Conservation (phyloP, 2,329 filamentous ascomycete genomes). For the Blumeria hordei region DNA sequence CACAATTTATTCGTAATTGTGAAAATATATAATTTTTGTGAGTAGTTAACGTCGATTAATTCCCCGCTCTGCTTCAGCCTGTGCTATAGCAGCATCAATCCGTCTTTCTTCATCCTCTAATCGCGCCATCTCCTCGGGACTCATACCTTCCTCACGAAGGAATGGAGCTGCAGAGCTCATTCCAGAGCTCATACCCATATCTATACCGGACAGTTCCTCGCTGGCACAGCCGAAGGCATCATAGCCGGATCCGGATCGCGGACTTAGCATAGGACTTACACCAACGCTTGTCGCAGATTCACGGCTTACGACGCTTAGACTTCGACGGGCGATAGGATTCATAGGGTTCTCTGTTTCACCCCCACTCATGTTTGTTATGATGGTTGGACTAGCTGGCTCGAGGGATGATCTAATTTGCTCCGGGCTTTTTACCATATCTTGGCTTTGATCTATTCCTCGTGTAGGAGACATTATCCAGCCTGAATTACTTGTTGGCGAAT, state of each 20-base stretch:
- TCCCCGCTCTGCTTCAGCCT: conserved; percentile 6
- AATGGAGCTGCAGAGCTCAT: not conserved
- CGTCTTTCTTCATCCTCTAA: conserved; percentile 14
- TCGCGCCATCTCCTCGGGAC: conserved; percentile 9
- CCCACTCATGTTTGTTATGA: not conserved
- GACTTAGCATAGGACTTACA: not conserved
- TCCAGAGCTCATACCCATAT: not conserved
- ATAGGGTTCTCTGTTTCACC: not conserved
- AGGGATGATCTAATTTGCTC: not conserved
- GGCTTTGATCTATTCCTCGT: not conserved
- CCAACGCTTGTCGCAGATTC: not conserved
- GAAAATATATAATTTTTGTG: too few relatives aligned
- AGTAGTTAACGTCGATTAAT: too few relatives aligned
- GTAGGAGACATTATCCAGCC: not conserved
- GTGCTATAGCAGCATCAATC: conserved; percentile 13
- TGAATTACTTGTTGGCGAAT: not conserved
- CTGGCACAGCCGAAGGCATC: not conserved
- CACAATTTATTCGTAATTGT: too few relatives aligned
- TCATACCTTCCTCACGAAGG: conserved; percentile 9
- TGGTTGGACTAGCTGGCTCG: too few relatives aligned
- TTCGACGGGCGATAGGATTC: not conserved
- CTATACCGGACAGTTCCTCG: not conserved
- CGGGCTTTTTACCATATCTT: not conserved
- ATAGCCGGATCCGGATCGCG: conserved; percentile 3
- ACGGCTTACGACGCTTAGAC: not conserved